Conservation (phyloP, 2,329 filamentous ascomycete species). For the Bimuria novae-zelandiae region DNA sequence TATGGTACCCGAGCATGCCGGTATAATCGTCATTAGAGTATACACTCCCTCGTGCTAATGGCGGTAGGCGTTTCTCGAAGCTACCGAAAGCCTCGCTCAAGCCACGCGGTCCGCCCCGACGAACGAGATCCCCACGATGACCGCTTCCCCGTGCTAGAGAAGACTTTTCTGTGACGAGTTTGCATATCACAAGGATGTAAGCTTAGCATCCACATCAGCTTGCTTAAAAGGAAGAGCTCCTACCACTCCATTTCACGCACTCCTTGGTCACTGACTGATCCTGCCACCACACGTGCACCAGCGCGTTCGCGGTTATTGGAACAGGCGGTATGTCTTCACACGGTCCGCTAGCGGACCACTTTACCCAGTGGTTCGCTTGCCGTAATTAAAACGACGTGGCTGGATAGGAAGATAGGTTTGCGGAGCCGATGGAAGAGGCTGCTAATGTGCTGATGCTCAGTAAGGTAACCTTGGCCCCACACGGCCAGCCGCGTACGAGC, state of each 20-base stretch:
- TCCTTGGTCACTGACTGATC: not conserved
- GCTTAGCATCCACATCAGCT: not conserved
- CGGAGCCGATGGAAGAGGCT: not conserved
- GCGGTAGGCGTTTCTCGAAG: not conserved
- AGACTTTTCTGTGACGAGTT: not conserved
- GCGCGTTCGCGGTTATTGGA: not conserved
- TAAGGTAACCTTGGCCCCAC: too few relatives aligned
- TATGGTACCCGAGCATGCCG: not conserved
- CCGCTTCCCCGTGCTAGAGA: too few relatives aligned
- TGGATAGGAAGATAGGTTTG: not conserved
- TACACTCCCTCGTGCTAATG: not conserved
- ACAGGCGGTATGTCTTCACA: not conserved
- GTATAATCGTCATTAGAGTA: not conserved
- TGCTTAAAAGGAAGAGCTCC: not conserved
- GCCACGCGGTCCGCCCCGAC: not conserved
- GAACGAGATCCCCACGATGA: not conserved
- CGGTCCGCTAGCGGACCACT: not conserved
- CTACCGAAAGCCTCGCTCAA: not conserved
- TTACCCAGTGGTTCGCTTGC: not conserved
- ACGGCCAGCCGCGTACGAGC: too few relatives aligned
- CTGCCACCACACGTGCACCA: not conserved
- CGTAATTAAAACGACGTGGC: not conserved
- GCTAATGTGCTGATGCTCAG: not conserved
- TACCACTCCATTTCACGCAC: not conserved
- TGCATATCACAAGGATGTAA: constrained; percentile 3